Evolutionary conservation across 1,139 yeast genomes (phyloP), one percentile per base, ranked within the genome.

Genomic region (Scheffersomyces insectosa): DNA sequence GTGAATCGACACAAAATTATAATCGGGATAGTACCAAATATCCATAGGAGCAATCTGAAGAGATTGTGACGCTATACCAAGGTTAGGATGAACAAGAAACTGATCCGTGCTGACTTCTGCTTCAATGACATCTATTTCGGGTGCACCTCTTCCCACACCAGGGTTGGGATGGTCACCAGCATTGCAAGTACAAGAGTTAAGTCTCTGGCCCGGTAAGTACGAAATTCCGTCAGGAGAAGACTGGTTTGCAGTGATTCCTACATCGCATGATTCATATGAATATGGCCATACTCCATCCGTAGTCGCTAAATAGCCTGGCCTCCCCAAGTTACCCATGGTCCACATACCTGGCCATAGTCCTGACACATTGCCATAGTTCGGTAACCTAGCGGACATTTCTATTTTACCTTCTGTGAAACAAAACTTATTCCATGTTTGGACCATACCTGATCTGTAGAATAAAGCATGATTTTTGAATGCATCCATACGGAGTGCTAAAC

Each of bases 91-190:
- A 20, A 31, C 6, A 3, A 10, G 5, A 6, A 14, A 14, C 30
- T 55, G 47, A 38, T 60, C 66, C 3, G 79, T 68, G 48, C 74
- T 80, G 4, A 78, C 77, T 46, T 85, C 84, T 44, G 86, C 96
- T 76, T 88, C 96, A 39, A 88, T 57, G 34, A 82, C 81, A 78
- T 88, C 96, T 52, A 88, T 85, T 74, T 88, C 96, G 1, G 96
- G 95, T 0, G 95, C 95, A 40, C 96, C 95, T 60, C 96, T 78
- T 20, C 96, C 96, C 2, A 64, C 64, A 33, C 96, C 96, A 4
- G 71, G 76, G 55, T 82, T 87, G 31, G 96, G 96, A 60, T 88
- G 96, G 40, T 82, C 88, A 53, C 82, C 87, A 15, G 85, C 88
- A 37, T 72, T 68, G 67, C 96, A 88, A 0, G 88, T 80, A 66